Percentiles rank a stretch among this genome's conserved stretches.
Evolutionary conservation across 305 asterid species (phyloP).

Genomic region (Rubia balearica): DNA sequence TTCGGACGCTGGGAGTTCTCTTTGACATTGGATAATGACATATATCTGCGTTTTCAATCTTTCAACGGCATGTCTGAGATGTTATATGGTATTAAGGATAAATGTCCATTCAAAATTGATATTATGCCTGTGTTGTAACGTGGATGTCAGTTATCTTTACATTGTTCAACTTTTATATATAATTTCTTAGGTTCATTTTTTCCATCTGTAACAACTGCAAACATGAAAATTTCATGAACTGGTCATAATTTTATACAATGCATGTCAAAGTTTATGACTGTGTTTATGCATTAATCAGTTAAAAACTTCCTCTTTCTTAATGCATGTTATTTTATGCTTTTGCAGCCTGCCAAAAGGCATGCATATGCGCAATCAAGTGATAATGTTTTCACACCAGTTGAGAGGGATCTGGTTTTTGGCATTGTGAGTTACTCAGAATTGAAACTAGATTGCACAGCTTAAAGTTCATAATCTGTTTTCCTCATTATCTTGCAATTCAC

Average conservation of each 20-base stretch:
- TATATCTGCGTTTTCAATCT: slow-evolving; percentile 47
- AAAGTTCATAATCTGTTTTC: not conserved
- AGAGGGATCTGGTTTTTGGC: slow-evolving; percentile 39
- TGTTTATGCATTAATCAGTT: not conserved
- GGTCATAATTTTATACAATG: slow-evolving; percentile 5
- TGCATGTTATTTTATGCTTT: not conserved
- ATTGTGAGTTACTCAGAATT: slow-evolving; percentile 45
- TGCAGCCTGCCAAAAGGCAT: not conserved
- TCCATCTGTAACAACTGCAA: too few species aligned
- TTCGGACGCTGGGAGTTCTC: slow-evolving; percentile 89
- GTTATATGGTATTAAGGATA: slow-evolving; percentile 66
- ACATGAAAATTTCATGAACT: not conserved
- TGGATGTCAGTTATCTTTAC: slow-evolving; percentile 53
- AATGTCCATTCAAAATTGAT: slow-evolving; percentile 85
- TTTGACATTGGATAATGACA: slow-evolving; percentile 78
- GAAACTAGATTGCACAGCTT: slow-evolving; percentile 5
- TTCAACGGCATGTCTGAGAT: slow-evolving; percentile 51
- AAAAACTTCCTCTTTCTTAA: not conserved
- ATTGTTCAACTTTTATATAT: too few species aligned
- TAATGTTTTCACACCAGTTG: not conserved
- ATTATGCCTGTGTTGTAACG: slow-evolving; percentile 87
- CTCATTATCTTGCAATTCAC: not conserved
- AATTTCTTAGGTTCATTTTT: too few species aligned
- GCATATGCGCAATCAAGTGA: not conserved
- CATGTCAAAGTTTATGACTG: not conserved